Evolutionary conservation across 2,329 filamentous ascomycete genomes (phyloP).

Genomic region (Talaromyces albobiverticillius): DNA sequence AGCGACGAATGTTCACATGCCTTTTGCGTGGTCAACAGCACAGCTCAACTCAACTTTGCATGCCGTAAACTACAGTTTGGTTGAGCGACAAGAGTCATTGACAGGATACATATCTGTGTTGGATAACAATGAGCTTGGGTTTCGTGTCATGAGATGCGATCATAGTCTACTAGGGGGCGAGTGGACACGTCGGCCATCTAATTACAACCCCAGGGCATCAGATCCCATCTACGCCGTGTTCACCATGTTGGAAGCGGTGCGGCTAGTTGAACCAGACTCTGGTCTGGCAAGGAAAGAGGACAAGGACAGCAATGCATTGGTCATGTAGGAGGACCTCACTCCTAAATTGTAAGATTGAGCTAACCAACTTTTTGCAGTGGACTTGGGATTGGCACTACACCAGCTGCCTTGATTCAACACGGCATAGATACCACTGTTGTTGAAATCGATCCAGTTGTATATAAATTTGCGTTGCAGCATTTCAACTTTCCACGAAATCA

Average conservation of each 20-base stretch:
- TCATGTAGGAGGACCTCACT: slow-evolving; percentile 63
- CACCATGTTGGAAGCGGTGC: slow-evolving; percentile 86
- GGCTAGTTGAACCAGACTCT: slow-evolving; percentile 64
- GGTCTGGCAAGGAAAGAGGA: slow-evolving; percentile 46
- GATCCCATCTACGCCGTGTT: slow-evolving; percentile 98
- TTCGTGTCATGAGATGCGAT: slow-evolving; percentile 83
- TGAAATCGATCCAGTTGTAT: slow-evolving; percentile 87
- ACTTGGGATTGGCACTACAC: slow-evolving; percentile 87
- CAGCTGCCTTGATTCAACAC: slow-evolving; percentile 79
- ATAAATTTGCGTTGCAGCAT: slow-evolving; percentile 77
- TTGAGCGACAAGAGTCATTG: slow-evolving; percentile 79
- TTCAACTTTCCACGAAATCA: slow-evolving; percentile 78
- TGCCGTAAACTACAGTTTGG: slow-evolving; percentile 66
- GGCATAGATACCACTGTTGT: slow-evolving; percentile 91
- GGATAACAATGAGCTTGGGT: slow-evolving; percentile 68
- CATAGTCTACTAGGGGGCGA: slow-evolving; percentile 92
- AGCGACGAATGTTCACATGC: slow-evolving; percentile 71
- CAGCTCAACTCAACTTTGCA: slow-evolving; percentile 65
- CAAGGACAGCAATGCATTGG: slow-evolving; percentile 71
- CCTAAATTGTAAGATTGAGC: not conserved
- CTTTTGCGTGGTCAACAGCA: slow-evolving; percentile 57
- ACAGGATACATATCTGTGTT: slow-evolving; percentile 93
- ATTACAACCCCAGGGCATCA: slow-evolving; percentile 57
- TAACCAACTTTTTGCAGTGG: slow-evolving; percentile 53
- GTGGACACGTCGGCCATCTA: slow-evolving; percentile 61